These are phyloP conservation scores for Fusarium irregulare DNA, from an alignment of 2,329 filamentous ascomycete species.

Conservation along the genomic window DNA sequence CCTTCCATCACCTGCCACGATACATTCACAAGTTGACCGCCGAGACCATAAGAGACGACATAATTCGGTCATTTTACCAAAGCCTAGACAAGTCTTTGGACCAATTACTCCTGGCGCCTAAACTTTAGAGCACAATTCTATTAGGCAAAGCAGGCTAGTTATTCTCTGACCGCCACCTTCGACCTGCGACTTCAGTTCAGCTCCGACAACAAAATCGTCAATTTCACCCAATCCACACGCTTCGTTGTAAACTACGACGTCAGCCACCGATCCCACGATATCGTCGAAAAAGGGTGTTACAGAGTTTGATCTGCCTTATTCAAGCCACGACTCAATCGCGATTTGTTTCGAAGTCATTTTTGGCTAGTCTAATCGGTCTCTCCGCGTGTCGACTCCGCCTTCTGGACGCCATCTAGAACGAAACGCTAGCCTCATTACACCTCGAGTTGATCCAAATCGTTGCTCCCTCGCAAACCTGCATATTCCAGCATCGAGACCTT, in stretches of 20 bases:
- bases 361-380: conserved; percentile 36
- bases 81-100: not conserved
- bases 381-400: conserved; percentile 29
- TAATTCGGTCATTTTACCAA: not conserved
- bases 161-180: conserved; percentile 33
- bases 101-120: not conserved
- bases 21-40: not conserved
- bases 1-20: conserved; percentile 14
- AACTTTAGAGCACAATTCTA: not conserved
- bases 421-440: conserved; percentile 30
- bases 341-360: conserved; percentile 20
- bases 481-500: conserved; percentile 34
- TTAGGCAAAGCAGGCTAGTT: conserved; percentile 27
- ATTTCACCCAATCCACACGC: conserved; percentile 13
- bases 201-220: conserved; percentile 11
- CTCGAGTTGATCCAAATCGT: conserved; percentile 37
- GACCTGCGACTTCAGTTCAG: conserved; percentile 11
- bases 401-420: conserved; percentile 33
- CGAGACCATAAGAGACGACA: not conserved
- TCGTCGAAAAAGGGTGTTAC: conserved; percentile 1
- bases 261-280: conserved; percentile 22
- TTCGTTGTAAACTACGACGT: conserved; percentile 6
- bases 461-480: conserved; percentile 30
- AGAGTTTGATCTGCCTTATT: not conserved
- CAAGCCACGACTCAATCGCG: conserved; percentile 28